Evolutionary conservation across 176 grass and related monocot genomes (phyloP).

Genomic region (Musa acuminata): DNA sequence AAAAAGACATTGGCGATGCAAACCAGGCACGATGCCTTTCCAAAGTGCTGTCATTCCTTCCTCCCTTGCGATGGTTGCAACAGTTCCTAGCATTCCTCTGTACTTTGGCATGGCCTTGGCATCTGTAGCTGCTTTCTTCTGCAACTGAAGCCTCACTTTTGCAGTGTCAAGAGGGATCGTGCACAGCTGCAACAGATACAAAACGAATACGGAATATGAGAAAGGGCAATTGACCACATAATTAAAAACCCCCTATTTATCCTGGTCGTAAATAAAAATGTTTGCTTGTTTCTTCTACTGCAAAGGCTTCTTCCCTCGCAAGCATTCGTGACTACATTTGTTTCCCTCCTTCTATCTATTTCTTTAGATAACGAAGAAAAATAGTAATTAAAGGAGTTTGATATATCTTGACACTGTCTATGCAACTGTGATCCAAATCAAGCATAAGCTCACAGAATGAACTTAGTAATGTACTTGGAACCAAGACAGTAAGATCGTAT

Average conservation of each 20-base stretch:
- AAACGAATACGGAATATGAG: constrained; percentile 6
- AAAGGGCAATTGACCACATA: neutral
- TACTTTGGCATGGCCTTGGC: constrained; percentile 20
- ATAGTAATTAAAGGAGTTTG: too few relatives aligned
- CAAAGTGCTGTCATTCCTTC: constrained; percentile 69
- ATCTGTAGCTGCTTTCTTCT: constrained; percentile 40
- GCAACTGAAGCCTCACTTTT: constrained; percentile 92
- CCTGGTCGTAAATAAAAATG: neutral
- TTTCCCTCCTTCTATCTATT: neutral
- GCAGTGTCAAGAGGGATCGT: constrained; percentile 93
- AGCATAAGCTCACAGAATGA: too few relatives aligned
- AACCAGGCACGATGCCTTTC: constrained; percentile 71
- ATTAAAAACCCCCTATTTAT: neutral
- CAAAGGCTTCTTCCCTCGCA: neutral
- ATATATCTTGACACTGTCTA: too few relatives aligned
- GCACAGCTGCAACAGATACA: constrained; percentile 31
- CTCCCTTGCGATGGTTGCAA: constrained; percentile 50
- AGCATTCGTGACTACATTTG: neutral
- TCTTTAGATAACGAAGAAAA: too few relatives aligned
- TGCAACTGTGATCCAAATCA: too few relatives aligned
- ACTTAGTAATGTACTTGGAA: too few relatives aligned
- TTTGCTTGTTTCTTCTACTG: too few relatives aligned
- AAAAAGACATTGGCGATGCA: constrained; percentile 76
- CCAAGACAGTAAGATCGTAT: too few relatives aligned
- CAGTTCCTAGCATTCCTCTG: constrained; percentile 55